phyloP scores from a whole-genome alignment of 2,329 filamentous ascomycete genomes.

The Tympanopsis confertula region DNA sequence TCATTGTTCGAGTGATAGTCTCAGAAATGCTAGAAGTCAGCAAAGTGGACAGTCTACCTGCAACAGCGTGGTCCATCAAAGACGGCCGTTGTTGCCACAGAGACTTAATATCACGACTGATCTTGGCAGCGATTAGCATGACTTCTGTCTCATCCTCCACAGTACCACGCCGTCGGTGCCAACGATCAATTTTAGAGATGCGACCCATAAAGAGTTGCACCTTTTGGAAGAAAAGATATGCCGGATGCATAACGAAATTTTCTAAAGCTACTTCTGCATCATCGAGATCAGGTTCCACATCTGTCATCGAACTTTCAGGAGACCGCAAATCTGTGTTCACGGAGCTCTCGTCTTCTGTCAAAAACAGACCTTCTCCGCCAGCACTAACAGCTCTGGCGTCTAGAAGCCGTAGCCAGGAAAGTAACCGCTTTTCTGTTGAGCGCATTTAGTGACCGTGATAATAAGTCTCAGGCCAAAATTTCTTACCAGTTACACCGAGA shows the following conservation, averaged over 20 bases:
- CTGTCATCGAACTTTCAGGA: slow-evolving; percentile 19
- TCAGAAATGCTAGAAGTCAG: slow-evolving; percentile 35
- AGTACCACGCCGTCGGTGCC: slow-evolving; percentile 41
- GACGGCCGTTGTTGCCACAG: slow-evolving; percentile 37
- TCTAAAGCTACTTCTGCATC: slow-evolving; percentile 38
- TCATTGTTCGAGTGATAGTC: slow-evolving; percentile 37
- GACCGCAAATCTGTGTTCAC: slow-evolving; percentile 31
- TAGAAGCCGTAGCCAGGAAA: slow-evolving; percentile 42
- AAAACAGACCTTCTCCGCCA: slow-evolving; percentile 40
- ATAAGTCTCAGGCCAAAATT: too few species aligned
- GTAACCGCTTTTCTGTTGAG: slow-evolving; percentile 35
- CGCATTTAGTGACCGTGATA: too few species aligned
- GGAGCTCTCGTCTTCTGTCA: slow-evolving; percentile 33
- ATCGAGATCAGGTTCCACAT: slow-evolving; percentile 11
- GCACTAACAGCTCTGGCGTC: slow-evolving; percentile 42
- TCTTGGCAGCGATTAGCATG: slow-evolving; percentile 38
- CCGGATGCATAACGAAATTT: slow-evolving; percentile 40
- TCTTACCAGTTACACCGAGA: too few species aligned
- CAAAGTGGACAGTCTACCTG: slow-evolving; percentile 33
- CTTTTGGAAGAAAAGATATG: slow-evolving; percentile 43
- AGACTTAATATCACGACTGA: slow-evolving; percentile 34
- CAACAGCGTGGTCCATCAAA: slow-evolving; percentile 42
- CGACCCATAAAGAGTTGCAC: slow-evolving; percentile 44
- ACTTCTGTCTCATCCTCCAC: slow-evolving; percentile 47
- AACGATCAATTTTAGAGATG: slow-evolving; percentile 42